These are phyloP conservation scores for Alternaria dauci DNA, from an alignment of 2,329 filamentous ascomycete genomes.

Conservation along the genomic window DNA sequence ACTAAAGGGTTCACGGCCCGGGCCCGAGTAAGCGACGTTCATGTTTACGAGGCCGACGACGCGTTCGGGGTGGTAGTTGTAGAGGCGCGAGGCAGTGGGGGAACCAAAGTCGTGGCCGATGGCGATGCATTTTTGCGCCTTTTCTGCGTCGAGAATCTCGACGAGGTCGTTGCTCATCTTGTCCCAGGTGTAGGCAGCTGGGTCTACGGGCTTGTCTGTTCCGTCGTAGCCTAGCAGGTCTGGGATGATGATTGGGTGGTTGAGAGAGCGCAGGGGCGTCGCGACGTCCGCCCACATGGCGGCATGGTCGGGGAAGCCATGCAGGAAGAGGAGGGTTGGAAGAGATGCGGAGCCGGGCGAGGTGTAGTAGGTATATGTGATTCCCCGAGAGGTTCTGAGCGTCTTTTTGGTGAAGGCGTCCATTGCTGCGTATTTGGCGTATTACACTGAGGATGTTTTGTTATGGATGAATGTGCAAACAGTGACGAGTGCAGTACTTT, in stretches of 20 bases:
- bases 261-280: constrained; percentile 50
- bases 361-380: constrained; percentile 43
- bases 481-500: neutral
- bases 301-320: constrained; percentile 62
- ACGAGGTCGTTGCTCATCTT: constrained; percentile 35
- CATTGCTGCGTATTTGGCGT: constrained; percentile 22
- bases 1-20: constrained; percentile 46
- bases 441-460: neutral
- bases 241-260: constrained; percentile 52
- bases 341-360: constrained; percentile 28
- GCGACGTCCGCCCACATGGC: constrained; percentile 56
- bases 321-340: constrained; percentile 50
- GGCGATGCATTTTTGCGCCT: constrained; percentile 44
- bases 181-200: constrained; percentile 32
- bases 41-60: constrained; percentile 55
- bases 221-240: constrained; percentile 53
- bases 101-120: constrained; percentile 63
- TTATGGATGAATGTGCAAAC: neutral
- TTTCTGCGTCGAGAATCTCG: constrained; percentile 39
- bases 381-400: constrained; percentile 35
- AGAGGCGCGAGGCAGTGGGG: constrained; percentile 52
- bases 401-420: constrained; percentile 40
- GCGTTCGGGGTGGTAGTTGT: constrained; percentile 53
- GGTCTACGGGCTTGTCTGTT: constrained; percentile 45
- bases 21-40: constrained; percentile 55